Base-by-base conservation (phyloP, 306 rosid species). In the Hippophae rhamnoides region DNA sequence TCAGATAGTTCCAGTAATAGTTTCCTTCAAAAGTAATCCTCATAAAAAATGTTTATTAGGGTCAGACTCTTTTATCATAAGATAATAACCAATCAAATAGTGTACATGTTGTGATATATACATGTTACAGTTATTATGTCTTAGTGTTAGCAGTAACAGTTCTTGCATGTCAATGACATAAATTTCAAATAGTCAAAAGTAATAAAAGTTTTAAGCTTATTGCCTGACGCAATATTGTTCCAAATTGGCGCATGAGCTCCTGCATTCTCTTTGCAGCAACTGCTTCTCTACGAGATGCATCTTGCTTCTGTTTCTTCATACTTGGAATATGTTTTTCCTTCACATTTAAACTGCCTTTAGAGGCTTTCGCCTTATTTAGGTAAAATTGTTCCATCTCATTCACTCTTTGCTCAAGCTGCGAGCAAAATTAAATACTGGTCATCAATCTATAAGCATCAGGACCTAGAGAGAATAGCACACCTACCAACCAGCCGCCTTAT, bases 261-360 rank as follows among this genome's bases (percentile, higher is more conserved):
- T 80, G 95, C 95, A 90, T 84, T 84, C 97, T 80, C 84, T 90
- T 86, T 25, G 80, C 60, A 64, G 95, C 81, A 69, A 84, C 95
- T 3, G 78, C 85, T 77, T 86, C 94, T 77, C 90, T 83, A 41
- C 73, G 83, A 18, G 89, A 66, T 62, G 86, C 86, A 8, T 90
- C 95, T 60, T 75, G 90, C 49, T 80, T 86, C 66, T 84, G 94
- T 86, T 77, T 90, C 76, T 76, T 86, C 60, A 82, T 69, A 70
- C 95, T 81, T 10, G 89, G 88, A 45, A 84, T 64, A 74, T 77
- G 82, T 62, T 76, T 85, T 57, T 86, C 90, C 81, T 86, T 84
- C 27, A 51, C 63, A 44, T 57, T 72, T 9, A 81, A 72, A 71
- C 83, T 76, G 57, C 73, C 78, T 73, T 86, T 86, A 56, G 76